Percentiles rank a stretch among this genome's conserved stretches.
Evolutionary conservation across 345 rosid species (phyloP).

Genomic region (sweet orange (Citrus sinensis)): DVS_A1.0 CM039165.1:33298501-33299000

Average conservation of each 20-base stretch:
- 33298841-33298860: not conserved
- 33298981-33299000: not conserved
- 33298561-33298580: too few species aligned
- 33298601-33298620: not conserved
- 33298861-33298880: not conserved
- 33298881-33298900: not conserved
- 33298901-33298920: not conserved
- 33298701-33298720: not conserved
- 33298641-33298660: not conserved
- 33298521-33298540: not conserved
- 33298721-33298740: not conserved
- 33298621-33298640: not conserved
- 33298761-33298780: not conserved
- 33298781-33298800: not conserved
- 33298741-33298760: not conserved
- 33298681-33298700: not conserved
- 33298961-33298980: not conserved
- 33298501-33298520: not conserved
- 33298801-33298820: not conserved
- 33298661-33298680: not conserved
- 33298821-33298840: not conserved
- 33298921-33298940: not conserved
- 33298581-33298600: not conserved
- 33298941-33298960: not conserved
- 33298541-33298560: not conserved